A percentile compares a stretch with the other conserved stretches of the same genome.
Conservation (phyloP, 768 basidiomycete species). For the Mycena filopes region DNA sequence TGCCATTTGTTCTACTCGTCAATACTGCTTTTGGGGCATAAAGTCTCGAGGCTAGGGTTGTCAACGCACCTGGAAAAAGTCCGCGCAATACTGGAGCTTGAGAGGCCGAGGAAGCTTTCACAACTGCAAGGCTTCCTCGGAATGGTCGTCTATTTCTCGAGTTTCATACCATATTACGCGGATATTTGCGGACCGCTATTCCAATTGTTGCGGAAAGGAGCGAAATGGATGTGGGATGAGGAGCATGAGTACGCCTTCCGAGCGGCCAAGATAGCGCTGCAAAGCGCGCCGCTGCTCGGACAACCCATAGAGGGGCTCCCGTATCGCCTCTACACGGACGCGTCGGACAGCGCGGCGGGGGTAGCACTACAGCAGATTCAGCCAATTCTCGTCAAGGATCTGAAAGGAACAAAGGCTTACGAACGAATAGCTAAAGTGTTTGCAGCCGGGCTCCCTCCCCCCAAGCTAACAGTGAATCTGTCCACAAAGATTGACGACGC, state of each 20-base stretch:
- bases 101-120: background rate
- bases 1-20: slow-evolving; percentile 11
- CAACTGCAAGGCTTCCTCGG: slow-evolving; percentile 36
- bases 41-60: slow-evolving; percentile 7
- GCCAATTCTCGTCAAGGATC: slow-evolving; percentile 11
- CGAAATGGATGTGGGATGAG: background rate
- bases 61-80: slow-evolving; percentile 25
- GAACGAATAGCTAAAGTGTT: slow-evolving; percentile 13
- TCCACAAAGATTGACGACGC: background rate
- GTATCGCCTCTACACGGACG: slow-evolving; percentile 43
- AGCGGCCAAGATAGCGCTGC: background rate
- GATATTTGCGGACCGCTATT: background rate
- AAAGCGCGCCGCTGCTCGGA: too few relatives aligned
- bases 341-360: slow-evolving; percentile 19
- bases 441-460: background rate
- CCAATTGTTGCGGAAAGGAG: background rate
- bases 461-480: background rate
- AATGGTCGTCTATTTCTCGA: slow-evolving; percentile 17
- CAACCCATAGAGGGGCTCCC: slow-evolving; percentile 33
- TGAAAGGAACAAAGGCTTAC: slow-evolving; percentile 27
- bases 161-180: background rate
- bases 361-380: slow-evolving; percentile 32
- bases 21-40: slow-evolving; percentile 9
- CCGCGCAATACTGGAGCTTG: slow-evolving; percentile 3
- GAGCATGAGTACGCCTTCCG: background rate